Evolutionary conservation across 73 alveolate genomes (phyloP).

Genomic region (Paramecium pentaurelia): DNA sequence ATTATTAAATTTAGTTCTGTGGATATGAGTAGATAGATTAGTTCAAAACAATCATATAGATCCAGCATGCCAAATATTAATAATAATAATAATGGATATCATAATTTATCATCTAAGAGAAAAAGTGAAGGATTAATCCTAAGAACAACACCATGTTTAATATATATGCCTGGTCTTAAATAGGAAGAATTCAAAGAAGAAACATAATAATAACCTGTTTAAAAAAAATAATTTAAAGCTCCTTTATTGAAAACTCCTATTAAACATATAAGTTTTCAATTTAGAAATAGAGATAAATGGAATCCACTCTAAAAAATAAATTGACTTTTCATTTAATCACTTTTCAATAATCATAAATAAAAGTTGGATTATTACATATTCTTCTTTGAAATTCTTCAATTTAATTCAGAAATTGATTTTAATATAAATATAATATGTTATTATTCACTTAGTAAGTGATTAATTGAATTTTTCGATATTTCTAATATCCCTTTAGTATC

Average conservation of each 20-base stretch:
- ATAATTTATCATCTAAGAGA: background rate
- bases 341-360: background rate
- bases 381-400: background rate
- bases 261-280: background rate
- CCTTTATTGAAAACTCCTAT: background rate
- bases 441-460: conserved; percentile 11
- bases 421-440: background rate
- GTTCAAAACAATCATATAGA: background rate
- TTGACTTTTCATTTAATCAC: background rate
- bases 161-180: background rate
- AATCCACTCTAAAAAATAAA: background rate
- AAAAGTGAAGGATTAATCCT: background rate
- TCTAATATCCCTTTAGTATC: background rate
- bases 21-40: background rate
- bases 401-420: background rate
- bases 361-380: background rate
- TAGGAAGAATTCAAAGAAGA: background rate
- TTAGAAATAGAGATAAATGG: background rate
- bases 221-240: background rate
- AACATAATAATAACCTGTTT: background rate
- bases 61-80: background rate
- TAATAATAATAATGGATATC: background rate
- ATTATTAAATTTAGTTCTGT: background rate
- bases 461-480: background rate
- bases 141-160: background rate